Percentiles rank a stretch among this genome's conserved stretches.
Evolutionary conservation across 164 flowering plant genomes (phyloP).

Genomic region (Tetrastigma voinierianum): DNA sequence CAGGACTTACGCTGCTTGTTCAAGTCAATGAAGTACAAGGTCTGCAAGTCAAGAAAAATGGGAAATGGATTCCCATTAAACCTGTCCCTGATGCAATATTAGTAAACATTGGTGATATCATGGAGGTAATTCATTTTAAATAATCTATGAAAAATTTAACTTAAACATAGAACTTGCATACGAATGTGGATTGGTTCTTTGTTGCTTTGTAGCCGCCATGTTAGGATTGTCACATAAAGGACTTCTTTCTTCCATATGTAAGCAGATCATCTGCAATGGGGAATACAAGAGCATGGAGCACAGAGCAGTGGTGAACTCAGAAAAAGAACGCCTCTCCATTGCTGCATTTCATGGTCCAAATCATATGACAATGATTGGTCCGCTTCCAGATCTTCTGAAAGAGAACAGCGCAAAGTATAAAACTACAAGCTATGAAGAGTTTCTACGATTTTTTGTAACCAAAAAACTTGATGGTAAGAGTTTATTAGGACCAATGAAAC

Average conservation of each 20-base stretch:
- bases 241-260: neutral
- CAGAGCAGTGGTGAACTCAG: slow-evolving; percentile 40
- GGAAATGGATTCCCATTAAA: slow-evolving; percentile 43
- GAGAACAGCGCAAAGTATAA: slow-evolving; percentile 16
- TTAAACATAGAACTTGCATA: neutral
- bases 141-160: neutral
- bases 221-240: too few species aligned
- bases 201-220: too few species aligned
- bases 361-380: slow-evolving; percentile 21
- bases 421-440: slow-evolving; percentile 22
- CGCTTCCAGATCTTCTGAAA: slow-evolving; percentile 28
- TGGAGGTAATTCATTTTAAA: slow-evolving; percentile 36
- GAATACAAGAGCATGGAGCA: slow-evolving; percentile 51
- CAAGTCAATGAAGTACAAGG: slow-evolving; percentile 49
- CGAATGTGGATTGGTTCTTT: too few species aligned
- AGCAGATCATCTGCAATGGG: slow-evolving; percentile 56
- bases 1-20: slow-evolving; percentile 37
- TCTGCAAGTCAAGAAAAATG: slow-evolving; percentile 44
- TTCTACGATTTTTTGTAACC: slow-evolving; percentile 5
- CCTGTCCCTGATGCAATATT: slow-evolving; percentile 38
- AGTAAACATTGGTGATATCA: slow-evolving; percentile 45
- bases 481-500: slow-evolving; percentile 20
- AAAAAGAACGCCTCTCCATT: slow-evolving; percentile 43
- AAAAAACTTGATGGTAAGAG: slow-evolving; percentile 36
- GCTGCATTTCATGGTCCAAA: slow-evolving; percentile 43